Base-by-base conservation (phyloP, 345 rosid genomes). In the Anacardium occidentale region DNA sequence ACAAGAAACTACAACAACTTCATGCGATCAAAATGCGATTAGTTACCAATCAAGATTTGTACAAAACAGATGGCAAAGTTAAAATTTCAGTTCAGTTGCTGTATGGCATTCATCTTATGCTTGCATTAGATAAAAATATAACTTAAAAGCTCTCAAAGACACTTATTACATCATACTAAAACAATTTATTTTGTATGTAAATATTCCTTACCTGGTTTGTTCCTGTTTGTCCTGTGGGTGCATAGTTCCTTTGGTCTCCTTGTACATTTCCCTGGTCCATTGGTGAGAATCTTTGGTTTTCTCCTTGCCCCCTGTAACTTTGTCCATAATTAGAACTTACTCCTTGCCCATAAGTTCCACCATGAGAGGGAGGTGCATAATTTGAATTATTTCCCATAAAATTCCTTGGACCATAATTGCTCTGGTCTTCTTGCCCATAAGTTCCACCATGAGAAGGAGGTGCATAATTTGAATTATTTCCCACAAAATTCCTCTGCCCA, bases 191-290 rank as follows among this genome's bases (percentile, higher is more conserved):
- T 44, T 22, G 5, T 18, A 67, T 40, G 57, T 64, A 53, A 42
- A 68, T 66, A 20, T 25, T 47, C 7, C 72, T 70, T 85, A 90
- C 91, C 72, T 80, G 81, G 64, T 82, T 76, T 57, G 72, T n/a
- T 18, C 82, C 80, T 0, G 82, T 64, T 70, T 79, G 88, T 63
- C 83, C 89, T 60, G 42, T 62, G 29, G 89, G 78, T 57, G 60
- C 67, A 64, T 75, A 64, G 79, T 68, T 74, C 83, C 80, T 66
- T 62, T 84, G 79, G 48, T 77, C 89, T 77, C 81, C 88, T 54
- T 79, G 84, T 53, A 17, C 47, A 44, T 71, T 83, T 75, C 83
- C 80, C 81, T 80, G 84, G 44, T 75, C 86, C 66, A 64, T 69
- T 70, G 71, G 90, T 10, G 91, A 66, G 60, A 75, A 74, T 45